A percentile compares a stretch with the other conserved stretches of the same genome.
Evolutionary conservation across 176 grass and related monocot genomes (phyloP).

Genomic region (Bolboschoenus planiculmis): DNA sequence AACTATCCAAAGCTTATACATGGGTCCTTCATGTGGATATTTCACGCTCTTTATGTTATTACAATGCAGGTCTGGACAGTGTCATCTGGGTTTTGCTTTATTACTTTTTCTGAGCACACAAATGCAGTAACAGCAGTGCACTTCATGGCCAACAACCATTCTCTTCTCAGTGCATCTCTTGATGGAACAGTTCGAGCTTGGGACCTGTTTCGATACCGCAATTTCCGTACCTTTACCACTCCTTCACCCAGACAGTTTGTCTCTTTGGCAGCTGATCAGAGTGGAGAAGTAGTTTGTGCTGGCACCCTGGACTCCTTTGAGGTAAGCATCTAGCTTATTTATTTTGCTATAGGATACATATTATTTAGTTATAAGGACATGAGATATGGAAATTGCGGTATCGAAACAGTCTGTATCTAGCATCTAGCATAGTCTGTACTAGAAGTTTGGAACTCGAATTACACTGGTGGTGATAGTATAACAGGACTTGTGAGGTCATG

Average conservation of each 20-base stretch:
- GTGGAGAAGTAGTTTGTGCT: constrained; percentile 90
- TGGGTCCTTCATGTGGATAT: neutral
- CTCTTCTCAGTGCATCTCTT: constrained; percentile 89
- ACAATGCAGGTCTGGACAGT: constrained; percentile 82
- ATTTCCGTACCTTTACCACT: constrained; percentile 85
- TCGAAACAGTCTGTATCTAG: too few relatives aligned
- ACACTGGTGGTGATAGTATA: neutral
- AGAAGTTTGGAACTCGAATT: neutral
- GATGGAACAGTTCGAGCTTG: constrained; percentile 89
- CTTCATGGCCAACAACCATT: constrained; percentile 95
- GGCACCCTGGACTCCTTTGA: constrained; percentile 99
- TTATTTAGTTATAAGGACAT: neutral
- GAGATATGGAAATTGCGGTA: too few relatives aligned
- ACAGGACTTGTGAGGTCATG: neutral
- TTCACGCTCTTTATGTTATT: neutral
- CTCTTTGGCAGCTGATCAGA: constrained; percentile 82
- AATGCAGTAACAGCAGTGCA: constrained; percentile 89
- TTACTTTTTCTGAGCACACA: constrained; percentile 90
- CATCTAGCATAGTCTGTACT: neutral
- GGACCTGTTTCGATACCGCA: constrained; percentile 95
- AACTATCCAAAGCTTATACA: neutral
- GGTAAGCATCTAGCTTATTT: constrained; percentile 26
- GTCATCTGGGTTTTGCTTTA: constrained; percentile 88
- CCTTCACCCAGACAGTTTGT: constrained; percentile 89
- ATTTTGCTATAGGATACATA: neutral